phyloP scores from a whole-genome alignment of 2,329 filamentous ascomycete genomes.

The Fusarium protoensiforme region DNA sequence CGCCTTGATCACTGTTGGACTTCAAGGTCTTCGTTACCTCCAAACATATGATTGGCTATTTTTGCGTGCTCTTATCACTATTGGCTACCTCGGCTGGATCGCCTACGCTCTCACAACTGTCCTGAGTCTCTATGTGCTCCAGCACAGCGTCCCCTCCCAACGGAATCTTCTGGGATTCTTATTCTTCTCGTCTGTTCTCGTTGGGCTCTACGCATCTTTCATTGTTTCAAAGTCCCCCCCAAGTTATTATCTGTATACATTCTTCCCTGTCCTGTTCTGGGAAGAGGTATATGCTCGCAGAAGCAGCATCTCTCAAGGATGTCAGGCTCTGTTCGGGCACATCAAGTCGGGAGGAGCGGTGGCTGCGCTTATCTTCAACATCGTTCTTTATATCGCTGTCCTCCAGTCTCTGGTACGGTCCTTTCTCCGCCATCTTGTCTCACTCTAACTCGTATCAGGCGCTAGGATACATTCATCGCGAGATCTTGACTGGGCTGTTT shows the following conservation, averaged over 20 bases:
- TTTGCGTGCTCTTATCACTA: constrained; percentile 85
- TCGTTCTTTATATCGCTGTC: constrained; percentile 75
- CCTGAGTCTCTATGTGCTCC: constrained; percentile 86
- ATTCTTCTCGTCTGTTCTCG: constrained; percentile 80
- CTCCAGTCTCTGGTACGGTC: constrained; percentile 79
- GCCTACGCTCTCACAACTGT: constrained; percentile 91
- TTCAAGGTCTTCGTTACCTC: constrained; percentile 89
- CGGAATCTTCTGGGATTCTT: constrained; percentile 69
- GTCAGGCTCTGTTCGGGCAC: constrained; percentile 75
- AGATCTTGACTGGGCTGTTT: constrained; percentile 87
- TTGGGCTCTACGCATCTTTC: constrained; percentile 81
- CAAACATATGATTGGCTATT: constrained; percentile 99
- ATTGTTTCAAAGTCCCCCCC: constrained; percentile 80
- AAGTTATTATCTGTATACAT: constrained; percentile 90
- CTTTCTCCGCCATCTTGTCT: background rate
- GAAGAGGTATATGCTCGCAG: constrained; percentile 90
- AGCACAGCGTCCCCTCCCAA: constrained; percentile 72
- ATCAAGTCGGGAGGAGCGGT: constrained; percentile 69
- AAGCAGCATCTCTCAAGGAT: constrained; percentile 74
- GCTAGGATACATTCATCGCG: constrained; percentile 89
- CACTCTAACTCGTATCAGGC: constrained; percentile 65
- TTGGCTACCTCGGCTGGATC: constrained; percentile 96
- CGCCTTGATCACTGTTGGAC: constrained; percentile 77
- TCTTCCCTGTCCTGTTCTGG: constrained; percentile 97
- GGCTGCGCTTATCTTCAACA: constrained; percentile 71